Evolutionary conservation across 139 green algal genomes (phyloP), one percentile per base, ranked within the genome.

Genomic region (Edaphochlamys debaryana): DNA sequence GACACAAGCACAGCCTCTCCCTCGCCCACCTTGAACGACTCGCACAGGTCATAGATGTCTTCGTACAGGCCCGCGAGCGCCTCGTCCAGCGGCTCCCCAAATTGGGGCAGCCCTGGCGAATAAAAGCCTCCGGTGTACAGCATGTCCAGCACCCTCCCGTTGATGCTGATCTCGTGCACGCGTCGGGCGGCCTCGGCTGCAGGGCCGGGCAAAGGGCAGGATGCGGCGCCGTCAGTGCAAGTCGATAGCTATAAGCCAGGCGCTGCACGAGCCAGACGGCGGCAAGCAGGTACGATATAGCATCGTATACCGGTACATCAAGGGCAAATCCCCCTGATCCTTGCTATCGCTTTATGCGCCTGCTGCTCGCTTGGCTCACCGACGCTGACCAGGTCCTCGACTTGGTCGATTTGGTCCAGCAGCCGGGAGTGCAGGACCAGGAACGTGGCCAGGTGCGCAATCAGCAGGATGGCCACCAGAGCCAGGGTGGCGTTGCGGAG

Each of bases 121-220:
- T 77, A 64, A 45, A 30, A 64, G 69, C 25, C 25, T 45, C n/a
- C n/a, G 9, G 45, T 23, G 45, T 77, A 78, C n/a, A 78, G 69
- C 11, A 8, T 5, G 0, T 42, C 45, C 45, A 78, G 69, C 48
- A 45, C 4, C 0, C 69, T n/a, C 3, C 45, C 48, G n/a, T 48
- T 7, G 13, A 78, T 50, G 17, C 45, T 32, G 1, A 78, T 48
- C 45, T 78, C 69, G 48, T 78, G 69, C 19, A 78, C 48, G 25
- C 45, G 45, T 1, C 30, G 48, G 5, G 45, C 38, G 19, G 69
- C 69, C 40, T 27, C 40, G 20, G 45, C 69, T 78, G 60, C 60
- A 62, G 15, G 52, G 58, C 27, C 4, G 58, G 30, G 58, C 19
- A 22, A 22, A 63, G 8, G 54, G 22, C 4, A 22, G 20, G 22